Conservation (phyloP, 331 rosid genomes). For the Spiraea crenata region DNA sequence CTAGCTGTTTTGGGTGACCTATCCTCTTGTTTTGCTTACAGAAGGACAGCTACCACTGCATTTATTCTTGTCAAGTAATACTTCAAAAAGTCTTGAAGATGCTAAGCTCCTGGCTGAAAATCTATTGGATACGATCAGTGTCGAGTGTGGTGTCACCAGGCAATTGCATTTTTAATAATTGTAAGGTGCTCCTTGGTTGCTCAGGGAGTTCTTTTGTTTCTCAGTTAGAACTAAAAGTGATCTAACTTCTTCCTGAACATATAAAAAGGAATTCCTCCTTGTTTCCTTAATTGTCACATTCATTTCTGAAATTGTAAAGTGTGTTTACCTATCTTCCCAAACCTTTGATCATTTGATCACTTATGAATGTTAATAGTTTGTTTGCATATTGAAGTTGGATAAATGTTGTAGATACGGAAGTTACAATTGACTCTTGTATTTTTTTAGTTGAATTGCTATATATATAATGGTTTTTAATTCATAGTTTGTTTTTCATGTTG, state of each 20-base stretch:
- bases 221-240: too few relatives aligned
- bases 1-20: constrained; percentile 12
- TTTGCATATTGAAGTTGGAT: neutral
- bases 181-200: neutral
- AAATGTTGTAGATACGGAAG: too few relatives aligned
- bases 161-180: constrained; percentile 34
- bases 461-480: too few relatives aligned
- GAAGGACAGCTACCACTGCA: constrained; percentile 77
- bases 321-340: neutral
- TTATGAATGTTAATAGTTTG: neutral
- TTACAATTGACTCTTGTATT: too few relatives aligned
- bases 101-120: constrained; percentile 85
- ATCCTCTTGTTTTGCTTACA: constrained; percentile 34
- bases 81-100: constrained; percentile 72
- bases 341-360: neutral
- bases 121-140: constrained; percentile 87
- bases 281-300: neutral
- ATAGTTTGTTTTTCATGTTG: too few relatives aligned
- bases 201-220: too few relatives aligned
- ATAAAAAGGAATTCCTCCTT: neutral
- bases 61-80: constrained; percentile 69
- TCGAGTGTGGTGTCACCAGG: constrained; percentile 86
- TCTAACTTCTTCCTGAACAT: neutral
- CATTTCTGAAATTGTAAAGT: neutral
- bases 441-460: too few relatives aligned